Conservation (phyloP, 2,329 filamentous ascomycete genomes). For the Pseudomassariella vexata region DNA sequence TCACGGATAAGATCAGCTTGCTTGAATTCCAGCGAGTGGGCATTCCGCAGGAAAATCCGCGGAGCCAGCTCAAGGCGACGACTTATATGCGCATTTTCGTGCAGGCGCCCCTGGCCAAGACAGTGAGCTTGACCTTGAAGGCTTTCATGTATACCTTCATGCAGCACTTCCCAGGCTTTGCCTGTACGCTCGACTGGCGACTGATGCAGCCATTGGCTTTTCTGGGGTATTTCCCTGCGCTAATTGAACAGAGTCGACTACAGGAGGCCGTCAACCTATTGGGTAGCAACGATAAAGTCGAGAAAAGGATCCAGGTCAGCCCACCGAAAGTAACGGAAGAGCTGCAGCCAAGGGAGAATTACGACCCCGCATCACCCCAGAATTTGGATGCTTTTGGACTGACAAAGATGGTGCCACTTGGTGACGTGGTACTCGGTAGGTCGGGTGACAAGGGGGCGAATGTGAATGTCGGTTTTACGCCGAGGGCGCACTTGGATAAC, state of each 20-base stretch:
- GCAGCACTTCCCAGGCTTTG: conserved; percentile 38
- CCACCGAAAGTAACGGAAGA: conserved; percentile 18
- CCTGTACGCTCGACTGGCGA: conserved; percentile 34
- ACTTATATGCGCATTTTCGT: conserved; percentile 39
- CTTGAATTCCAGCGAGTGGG: conserved; percentile 47
- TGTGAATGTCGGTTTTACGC: conserved; percentile 26
- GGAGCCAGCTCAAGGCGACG: conserved; percentile 32
- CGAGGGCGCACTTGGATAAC: conserved; percentile 32
- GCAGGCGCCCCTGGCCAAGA: conserved; percentile 25
- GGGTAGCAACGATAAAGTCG: conserved; percentile 1
- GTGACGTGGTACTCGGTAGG: conserved; percentile 16
- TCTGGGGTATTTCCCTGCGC: conserved; percentile 34
- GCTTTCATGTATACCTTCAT: conserved; percentile 30
- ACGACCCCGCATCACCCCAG: conserved; percentile 12
- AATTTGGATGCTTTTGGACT: conserved; percentile 26
- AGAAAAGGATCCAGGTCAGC: conserved; percentile 11
- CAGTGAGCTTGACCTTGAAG: conserved; percentile 21
- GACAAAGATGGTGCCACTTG: conserved; percentile 32
- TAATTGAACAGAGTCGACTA: conserved; percentile 19
- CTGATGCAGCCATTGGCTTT: conserved; percentile 31
- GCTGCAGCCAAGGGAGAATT: conserved; percentile 17
- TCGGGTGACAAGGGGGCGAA: conserved; percentile 20
- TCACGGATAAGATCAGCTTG: conserved; percentile 34
- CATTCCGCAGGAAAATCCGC: conserved; percentile 29
- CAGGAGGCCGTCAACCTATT: conserved; percentile 14